Conservation (phyloP, 306 rosid species). For the Datisca glomerata region DNA sequence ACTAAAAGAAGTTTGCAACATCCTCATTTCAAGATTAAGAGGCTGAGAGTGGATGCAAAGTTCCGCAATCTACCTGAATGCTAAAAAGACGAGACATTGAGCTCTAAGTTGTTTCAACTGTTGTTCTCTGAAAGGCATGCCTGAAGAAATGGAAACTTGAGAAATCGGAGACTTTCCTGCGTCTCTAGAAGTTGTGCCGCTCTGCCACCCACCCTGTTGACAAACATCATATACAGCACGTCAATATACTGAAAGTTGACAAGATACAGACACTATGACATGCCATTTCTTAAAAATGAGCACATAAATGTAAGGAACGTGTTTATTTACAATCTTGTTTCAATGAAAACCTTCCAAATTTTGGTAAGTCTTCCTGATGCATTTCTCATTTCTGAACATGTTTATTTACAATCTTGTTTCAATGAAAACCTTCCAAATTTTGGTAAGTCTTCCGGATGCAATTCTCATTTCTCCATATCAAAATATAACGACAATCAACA, state of each 20-base stretch:
- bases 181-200: slow-evolving; percentile 51
- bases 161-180: slow-evolving; percentile 65
- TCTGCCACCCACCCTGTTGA: slow-evolving; percentile 66
- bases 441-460: no score
- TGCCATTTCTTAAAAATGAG: no score
- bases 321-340: no score
- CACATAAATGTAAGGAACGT: no score
- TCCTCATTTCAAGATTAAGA: neutral
- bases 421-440: no score
- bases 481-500: no score
- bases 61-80: slow-evolving; percentile 87
- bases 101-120: slow-evolving; percentile 98
- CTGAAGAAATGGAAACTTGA: slow-evolving; percentile 26
- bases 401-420: no score
- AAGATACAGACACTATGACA: no score
- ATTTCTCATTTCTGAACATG: no score
- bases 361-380: no score
- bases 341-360: no score
- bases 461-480: no score
- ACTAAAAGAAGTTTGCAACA: slow-evolving; percentile 9
- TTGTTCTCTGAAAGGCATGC: slow-evolving; percentile 79
- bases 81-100: slow-evolving; percentile 97
- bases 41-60: neutral
- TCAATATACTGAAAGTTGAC: slow-evolving; percentile 4
- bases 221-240: slow-evolving; percentile 22